Evolutionary conservation across 2,329 filamentous ascomycete species (phyloP), one percentile per base, ranked within the genome.

Genomic region (Phaeophleospora eucalypticola): DNA sequence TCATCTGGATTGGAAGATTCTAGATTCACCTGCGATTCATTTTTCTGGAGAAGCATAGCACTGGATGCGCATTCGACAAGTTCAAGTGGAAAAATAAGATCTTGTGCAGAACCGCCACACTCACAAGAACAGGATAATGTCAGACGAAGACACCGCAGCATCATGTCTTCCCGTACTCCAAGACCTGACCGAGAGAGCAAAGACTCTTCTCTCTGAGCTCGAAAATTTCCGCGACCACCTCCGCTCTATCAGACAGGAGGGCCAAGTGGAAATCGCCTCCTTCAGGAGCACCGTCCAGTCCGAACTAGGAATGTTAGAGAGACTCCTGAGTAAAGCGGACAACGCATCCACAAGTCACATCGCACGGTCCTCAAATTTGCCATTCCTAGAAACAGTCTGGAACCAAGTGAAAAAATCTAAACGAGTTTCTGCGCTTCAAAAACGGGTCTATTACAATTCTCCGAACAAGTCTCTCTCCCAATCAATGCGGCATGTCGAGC

Each of bases 331-430:
- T 32, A 60, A 62, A 37, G 57, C 59, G 4, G 49, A 57, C 17
- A 53, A 48, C 19, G 54, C 51, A 14, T 44, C 53, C 4, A 60
- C 52, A 18, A 61, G 72, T n/a, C 80, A 84, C 59, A 75, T 78
- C 20, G 68, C 85, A 37, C 73, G 77, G 41, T 84, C 81, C 6
- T 84, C 81, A 1, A 87, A 87, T 65, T 60, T 86, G 9, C 75
- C 79, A 0, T 86, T 84, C 59, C 79, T 82, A 44, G 75, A 80
- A 53, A 74, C 78, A 4, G 72, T 86, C 2, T 87, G 84, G 84
- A 65, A 67, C 20, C 74, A 78, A 17, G 81, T 80, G 14, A 85
- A 82, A 61, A 69, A 68, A 15, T 80, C 77, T 46, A 68, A 63
- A 1, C 76, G 79, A 0, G 57, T 87, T 8, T 71, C 77, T 27